Conservation (phyloP, 2,329 filamentous ascomycete genomes). For the Dactylellina cionopaga region DNA sequence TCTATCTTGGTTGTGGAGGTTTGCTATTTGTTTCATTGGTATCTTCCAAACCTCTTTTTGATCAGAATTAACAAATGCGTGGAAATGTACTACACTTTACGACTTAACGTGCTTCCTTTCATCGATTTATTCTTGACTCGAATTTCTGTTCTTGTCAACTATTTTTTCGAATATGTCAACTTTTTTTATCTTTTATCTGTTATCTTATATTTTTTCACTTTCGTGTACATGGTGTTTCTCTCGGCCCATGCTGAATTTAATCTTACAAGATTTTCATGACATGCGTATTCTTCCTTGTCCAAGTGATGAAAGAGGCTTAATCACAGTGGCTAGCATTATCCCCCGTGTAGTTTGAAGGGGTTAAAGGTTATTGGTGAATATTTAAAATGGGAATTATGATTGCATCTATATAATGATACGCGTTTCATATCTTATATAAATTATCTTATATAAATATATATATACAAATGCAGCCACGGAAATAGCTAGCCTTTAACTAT, state of each 20-base stretch:
- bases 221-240: constrained; percentile 36
- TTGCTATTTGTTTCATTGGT: constrained; percentile 1
- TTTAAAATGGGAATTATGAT: too few species aligned
- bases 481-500: too few species aligned
- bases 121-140: not conserved
- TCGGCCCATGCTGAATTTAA: constrained; percentile 20
- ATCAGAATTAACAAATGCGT: not conserved
- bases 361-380: too few species aligned
- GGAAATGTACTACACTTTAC: constrained; percentile 5
- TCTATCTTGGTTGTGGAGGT: not conserved
- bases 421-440: too few species aligned
- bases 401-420: too few species aligned
- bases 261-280: not conserved
- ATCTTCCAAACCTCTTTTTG: not conserved
- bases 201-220: too few species aligned
- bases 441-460: too few species aligned
- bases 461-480: too few species aligned
- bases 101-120: too few species aligned
- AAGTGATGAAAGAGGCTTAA: constrained; percentile 7
- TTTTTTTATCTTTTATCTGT: too few species aligned
- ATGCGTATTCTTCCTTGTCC: not conserved
- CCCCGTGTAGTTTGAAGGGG: too few species aligned
- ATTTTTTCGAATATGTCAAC: not conserved
- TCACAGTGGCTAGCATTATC: too few species aligned
- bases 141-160: not conserved